Percentiles rank a stretch among this genome's conserved stretches.
Evolutionary conservation across 495 filamentous ascomycete genomes (phyloP).

Genomic region (Penicillium turbatum): DNA sequence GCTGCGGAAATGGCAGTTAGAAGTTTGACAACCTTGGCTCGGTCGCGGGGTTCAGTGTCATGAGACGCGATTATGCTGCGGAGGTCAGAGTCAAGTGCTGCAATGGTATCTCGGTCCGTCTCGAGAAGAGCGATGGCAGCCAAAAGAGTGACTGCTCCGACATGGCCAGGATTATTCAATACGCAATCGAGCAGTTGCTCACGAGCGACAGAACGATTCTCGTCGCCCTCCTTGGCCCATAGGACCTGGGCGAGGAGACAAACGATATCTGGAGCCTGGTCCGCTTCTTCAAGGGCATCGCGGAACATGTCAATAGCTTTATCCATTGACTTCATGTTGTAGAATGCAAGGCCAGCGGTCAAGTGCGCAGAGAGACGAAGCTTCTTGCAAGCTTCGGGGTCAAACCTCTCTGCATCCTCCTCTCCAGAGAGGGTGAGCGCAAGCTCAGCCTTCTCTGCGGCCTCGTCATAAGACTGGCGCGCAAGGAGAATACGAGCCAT

Average conservation of each 20-base stretch:
- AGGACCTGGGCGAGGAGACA: conserved; percentile 86
- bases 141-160: conserved; percentile 71
- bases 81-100: conserved; percentile 77
- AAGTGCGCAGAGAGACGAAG: conserved; percentile 79
- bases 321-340: conserved; percentile 59
- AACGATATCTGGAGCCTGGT: conserved; percentile 75
- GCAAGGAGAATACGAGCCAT: conserved; percentile 76
- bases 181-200: conserved; percentile 77
- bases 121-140: conserved; percentile 81
- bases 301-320: conserved; percentile 75
- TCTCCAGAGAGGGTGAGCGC: conserved; percentile 65
- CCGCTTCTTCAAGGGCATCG: conserved; percentile 72
- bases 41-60: conserved; percentile 43
- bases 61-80: conserved; percentile 62
- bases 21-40: conserved; percentile 52
- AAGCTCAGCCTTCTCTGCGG: conserved; percentile 67
- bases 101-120: conserved; percentile 66
- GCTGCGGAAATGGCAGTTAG: conserved; percentile 52
- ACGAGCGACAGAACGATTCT: conserved; percentile 68
- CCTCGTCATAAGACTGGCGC: conserved; percentile 54
- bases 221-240: conserved; percentile 80
- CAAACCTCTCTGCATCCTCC: conserved; percentile 49
- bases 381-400: conserved; percentile 55
- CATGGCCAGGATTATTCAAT: conserved; percentile 65
- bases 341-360: conserved; percentile 77